A percentile compares a stretch with the other conserved stretches of the same genome.
Conservation (phyloP, 2,329 filamentous ascomycete species). For the Colletotrichum cordylinicola region DNA sequence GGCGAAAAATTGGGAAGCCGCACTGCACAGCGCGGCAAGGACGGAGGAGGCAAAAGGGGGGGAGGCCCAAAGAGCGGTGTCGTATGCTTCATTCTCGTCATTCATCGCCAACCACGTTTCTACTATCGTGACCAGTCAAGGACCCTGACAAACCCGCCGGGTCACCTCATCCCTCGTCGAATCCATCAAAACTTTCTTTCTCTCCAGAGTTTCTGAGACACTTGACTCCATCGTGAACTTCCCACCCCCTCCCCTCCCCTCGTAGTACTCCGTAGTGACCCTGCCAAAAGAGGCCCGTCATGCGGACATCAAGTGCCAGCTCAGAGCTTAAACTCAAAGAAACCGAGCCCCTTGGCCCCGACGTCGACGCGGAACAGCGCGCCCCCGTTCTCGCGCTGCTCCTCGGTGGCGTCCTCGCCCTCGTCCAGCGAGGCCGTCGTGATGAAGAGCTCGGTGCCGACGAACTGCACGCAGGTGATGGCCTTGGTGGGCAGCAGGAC, state of each 20-base stretch:
- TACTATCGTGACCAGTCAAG: background rate
- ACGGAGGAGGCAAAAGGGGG: background rate
- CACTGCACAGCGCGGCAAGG: background rate
- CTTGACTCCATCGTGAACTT: background rate
- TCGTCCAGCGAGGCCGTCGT: conserved; percentile 76
- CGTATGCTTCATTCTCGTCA: conserved; percentile 6
- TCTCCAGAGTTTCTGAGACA: background rate
- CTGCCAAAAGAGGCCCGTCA: background rate
- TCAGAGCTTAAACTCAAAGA: conserved; percentile 67
- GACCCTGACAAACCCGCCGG: background rate
- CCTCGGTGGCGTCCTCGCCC: conserved; percentile 66
- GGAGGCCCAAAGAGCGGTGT: background rate
- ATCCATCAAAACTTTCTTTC: background rate
- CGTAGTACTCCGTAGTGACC: background rate
- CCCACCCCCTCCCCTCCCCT: background rate
- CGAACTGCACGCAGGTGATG: conserved; percentile 82
- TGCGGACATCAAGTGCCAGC: background rate
- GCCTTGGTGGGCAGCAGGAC: conserved; percentile 78
- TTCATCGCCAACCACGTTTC: background rate
- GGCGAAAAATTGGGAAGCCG: background rate
- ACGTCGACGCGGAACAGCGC: conserved; percentile 80
- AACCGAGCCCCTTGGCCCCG: conserved; percentile 68
- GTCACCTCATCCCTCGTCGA: background rate
- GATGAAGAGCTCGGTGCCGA: conserved; percentile 77
- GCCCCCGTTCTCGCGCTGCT: conserved; percentile 66